Base-by-base conservation (phyloP, 148 eudicot species). In the Pharnaceum exiguum region DNA sequence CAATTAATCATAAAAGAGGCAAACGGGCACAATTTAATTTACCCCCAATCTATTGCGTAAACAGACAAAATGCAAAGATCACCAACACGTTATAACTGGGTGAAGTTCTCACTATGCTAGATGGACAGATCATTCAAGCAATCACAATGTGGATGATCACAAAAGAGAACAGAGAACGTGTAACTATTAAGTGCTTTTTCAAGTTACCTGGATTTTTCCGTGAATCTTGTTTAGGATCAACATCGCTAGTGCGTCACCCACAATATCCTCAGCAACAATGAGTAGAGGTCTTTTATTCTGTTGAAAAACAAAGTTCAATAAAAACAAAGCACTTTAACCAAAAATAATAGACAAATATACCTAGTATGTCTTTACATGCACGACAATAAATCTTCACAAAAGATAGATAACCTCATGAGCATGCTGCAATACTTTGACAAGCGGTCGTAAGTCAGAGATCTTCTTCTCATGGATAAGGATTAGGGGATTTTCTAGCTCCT, bases 251-350 rank as follows among this genome's bases (percentile, higher is more conserved):
- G 81, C 73, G 52, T 88, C 95, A 70, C 86, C 83, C 65, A 85
- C 98, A 54, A 91, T 68, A 81, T 91, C 98, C 76, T 91, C 98
- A 17, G 98, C 94, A 38, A 91, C 87, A 49, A 91, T 83, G 53
- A 91, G 72, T 65, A 91, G 62, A 35, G 98, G 90, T 27, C 84
- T 66, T 22, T 58, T 74, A 54, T 63, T 79, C 98, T 88, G 68
- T 57, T 65, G 40, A 38, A 21, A 55, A 61, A 13, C 55, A 35
- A 72, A 21, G 54, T n/a, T 36, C 47, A 49, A 70, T 51, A 65
- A 31, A 47, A 24, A 52, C 43, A 21, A 46, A 19, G 47, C 60
- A 52, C 40, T 31, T 45, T 33, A 39, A 26, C 33, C 23, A 22
- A 33, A 18, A 15, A 30, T 25, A 10, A 42, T 38, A 54, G 68